Percentiles rank a stretch among this genome's conserved stretches.
phyloP scores from a whole-genome alignment of 768 basidiomycete genomes.

The Naematelia encephala region DNA sequence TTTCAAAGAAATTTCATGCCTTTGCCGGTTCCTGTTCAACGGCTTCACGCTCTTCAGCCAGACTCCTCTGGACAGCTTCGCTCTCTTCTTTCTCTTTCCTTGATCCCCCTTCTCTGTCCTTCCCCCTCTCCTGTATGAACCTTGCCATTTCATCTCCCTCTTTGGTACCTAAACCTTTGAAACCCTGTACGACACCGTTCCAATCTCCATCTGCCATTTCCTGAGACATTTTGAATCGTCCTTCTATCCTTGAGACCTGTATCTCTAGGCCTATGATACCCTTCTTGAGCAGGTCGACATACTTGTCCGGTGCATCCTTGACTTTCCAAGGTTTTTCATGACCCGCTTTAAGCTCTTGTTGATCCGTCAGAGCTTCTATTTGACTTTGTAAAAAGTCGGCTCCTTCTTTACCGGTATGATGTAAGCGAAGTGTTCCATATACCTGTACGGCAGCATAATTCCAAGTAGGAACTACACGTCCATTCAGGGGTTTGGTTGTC shows the following conservation, averaged over 20 bases:
- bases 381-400: conserved; percentile 40
- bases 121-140: conserved; percentile 10
- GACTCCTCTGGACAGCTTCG: background rate
- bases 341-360: conserved; percentile 13
- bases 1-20: background rate
- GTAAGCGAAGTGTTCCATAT: conserved; percentile 41
- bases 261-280: conserved; percentile 49
- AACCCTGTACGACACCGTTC: conserved; percentile 45
- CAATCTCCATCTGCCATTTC: conserved; percentile 44
- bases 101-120: conserved; percentile 6
- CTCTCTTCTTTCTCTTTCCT: background rate
- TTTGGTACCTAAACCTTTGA: conserved; percentile 20
- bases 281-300: conserved; percentile 44
- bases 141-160: background rate
- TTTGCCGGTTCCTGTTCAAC: background rate
- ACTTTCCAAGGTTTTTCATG: conserved; percentile 37
- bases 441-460: conserved; percentile 49
- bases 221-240: conserved; percentile 47
- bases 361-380: conserved; percentile 34
- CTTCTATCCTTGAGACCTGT: conserved; percentile 42
- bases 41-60: background rate
- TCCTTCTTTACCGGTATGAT: conserved; percentile 15
- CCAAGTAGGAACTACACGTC: conserved; percentile 51
- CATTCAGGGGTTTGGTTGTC: conserved; percentile 43
- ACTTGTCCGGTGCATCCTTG: conserved; percentile 39